These are phyloP conservation scores for Zygosaccharomyces pseudorouxii DNA, from an alignment of 805 yeast genomes.

Conservation along the genomic window DNA sequence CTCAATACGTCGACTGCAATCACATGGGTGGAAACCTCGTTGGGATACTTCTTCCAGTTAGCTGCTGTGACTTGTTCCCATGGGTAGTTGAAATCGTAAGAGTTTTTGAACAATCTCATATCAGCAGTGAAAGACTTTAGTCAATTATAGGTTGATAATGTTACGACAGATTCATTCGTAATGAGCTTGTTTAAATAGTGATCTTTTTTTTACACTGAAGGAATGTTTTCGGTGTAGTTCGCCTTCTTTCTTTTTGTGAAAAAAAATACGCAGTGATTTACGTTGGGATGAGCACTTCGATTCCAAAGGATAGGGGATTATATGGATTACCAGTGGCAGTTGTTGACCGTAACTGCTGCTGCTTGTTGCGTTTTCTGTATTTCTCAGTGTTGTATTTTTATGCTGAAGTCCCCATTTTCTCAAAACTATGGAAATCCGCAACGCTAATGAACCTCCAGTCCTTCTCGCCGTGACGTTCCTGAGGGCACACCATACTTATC, in stretches of 20 bases:
- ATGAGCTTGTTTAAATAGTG: not conserved
- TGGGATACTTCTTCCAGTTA: slow-evolving; percentile 96
- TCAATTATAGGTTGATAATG: not conserved
- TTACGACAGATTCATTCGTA: no score
- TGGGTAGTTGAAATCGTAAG: slow-evolving; percentile 69
- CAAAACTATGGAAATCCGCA: slow-evolving; percentile 19
- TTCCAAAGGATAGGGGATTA: not conserved
- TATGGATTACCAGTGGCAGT: not conserved
- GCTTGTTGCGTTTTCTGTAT: no score
- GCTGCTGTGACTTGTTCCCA: slow-evolving; percentile 97
- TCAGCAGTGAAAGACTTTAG: not conserved
- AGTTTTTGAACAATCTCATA: slow-evolving; percentile 77
- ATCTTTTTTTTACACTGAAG: not conserved
- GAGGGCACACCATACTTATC: slow-evolving; percentile 30
- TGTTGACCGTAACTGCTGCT: no score
- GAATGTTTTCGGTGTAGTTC: slow-evolving; percentile 1
- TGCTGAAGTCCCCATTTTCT: slow-evolving; percentile 6
- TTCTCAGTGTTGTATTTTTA: not conserved
- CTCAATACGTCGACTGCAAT: slow-evolving; percentile 85
- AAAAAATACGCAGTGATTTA: slow-evolving; percentile 1
- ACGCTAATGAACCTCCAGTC: slow-evolving; percentile 39
- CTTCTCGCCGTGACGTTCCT: slow-evolving; percentile 32
- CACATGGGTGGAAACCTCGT: slow-evolving; percentile 86
- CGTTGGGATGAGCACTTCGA: not conserved
- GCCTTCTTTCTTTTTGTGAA: not conserved